A percentile compares a stretch with the other conserved stretches of the same genome.
Evolutionary conservation across 495 filamentous ascomycete species (phyloP).

Genomic region (Aspergillus diversus): DNA sequence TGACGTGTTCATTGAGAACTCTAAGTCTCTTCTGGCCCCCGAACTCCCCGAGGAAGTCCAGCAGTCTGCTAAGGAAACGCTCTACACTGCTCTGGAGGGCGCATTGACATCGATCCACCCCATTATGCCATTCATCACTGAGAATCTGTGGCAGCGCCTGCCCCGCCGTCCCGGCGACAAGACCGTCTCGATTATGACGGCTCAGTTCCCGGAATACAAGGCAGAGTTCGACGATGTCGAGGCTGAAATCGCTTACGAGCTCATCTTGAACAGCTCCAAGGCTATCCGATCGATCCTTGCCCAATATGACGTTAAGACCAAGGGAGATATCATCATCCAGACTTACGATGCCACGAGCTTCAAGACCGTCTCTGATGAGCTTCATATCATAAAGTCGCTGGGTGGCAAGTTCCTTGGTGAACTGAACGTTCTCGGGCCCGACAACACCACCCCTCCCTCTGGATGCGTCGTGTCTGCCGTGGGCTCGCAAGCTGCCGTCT

Average conservation of each 20-base stretch:
- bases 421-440: slow-evolving; percentile 50
- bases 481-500: slow-evolving; percentile 66
- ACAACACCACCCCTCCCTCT: slow-evolving; percentile 57
- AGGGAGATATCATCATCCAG: slow-evolving; percentile 60
- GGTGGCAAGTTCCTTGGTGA: slow-evolving; percentile 63
- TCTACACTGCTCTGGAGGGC: slow-evolving; percentile 72
- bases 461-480: slow-evolving; percentile 75
- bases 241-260: slow-evolving; percentile 66
- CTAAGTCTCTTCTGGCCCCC: slow-evolving; percentile 69
- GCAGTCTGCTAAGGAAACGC: slow-evolving; percentile 62
- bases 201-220: slow-evolving; percentile 63
- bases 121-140: slow-evolving; percentile 80
- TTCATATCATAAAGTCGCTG: slow-evolving; percentile 65
- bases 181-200: slow-evolving; percentile 69
- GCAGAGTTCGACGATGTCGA: slow-evolving; percentile 58
- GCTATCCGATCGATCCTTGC: slow-evolving; percentile 60
- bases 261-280: slow-evolving; percentile 62
- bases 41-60: slow-evolving; percentile 59
- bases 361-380: slow-evolving; percentile 59
- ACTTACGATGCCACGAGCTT: slow-evolving; percentile 57
- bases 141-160: slow-evolving; percentile 80
- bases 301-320: slow-evolving; percentile 63
- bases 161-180: slow-evolving; percentile 64
- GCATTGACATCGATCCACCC: slow-evolving; percentile 71
- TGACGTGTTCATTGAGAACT: slow-evolving; percentile 77